Evolutionary conservation across 441 rosid species (phyloP).

Genomic region (Erysimum cheiri): DNA sequence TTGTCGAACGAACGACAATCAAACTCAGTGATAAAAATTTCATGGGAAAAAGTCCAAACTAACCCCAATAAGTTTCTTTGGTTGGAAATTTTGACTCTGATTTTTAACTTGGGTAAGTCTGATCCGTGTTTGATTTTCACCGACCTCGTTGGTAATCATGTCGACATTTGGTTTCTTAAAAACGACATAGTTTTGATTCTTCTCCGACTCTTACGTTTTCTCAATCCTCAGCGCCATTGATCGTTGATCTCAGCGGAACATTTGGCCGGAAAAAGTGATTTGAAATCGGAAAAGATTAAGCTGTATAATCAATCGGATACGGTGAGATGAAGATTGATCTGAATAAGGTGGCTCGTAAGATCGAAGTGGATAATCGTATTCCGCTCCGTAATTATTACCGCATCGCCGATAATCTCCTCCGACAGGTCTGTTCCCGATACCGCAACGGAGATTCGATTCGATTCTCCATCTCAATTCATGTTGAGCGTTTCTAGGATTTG

Average conservation of each 20-base stretch:
- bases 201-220: slow-evolving; percentile 24
- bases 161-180: slow-evolving; percentile 13
- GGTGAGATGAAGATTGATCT: slow-evolving; percentile 73
- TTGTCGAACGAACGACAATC: too few species aligned
- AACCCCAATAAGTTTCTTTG: background rate
- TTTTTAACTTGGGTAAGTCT: too few species aligned
- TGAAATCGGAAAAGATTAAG: background rate
- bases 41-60: too few species aligned
- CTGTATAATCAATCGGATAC: background rate
- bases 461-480: slow-evolving; percentile 6
- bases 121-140: background rate
- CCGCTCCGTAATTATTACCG: slow-evolving; percentile 78
- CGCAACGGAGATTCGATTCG: slow-evolving; percentile 8
- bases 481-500: background rate
- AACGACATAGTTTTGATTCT: slow-evolving; percentile 38
- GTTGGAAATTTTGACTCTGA: background rate
- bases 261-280: slow-evolving; percentile 33
- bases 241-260: slow-evolving; percentile 21
- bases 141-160: slow-evolving; percentile 23
- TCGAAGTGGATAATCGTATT: slow-evolving; percentile 86
- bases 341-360: slow-evolving; percentile 57
- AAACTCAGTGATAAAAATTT: too few species aligned
- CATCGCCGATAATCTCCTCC: slow-evolving; percentile 90
- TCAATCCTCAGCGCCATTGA: slow-evolving; percentile 29
- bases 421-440: slow-evolving; percentile 59